A percentile compares a stretch with the other conserved stretches of the same genome.
Conservation (phyloP, 2,329 filamentous ascomycete genomes). For the Aspergillus sp. region DNA sequence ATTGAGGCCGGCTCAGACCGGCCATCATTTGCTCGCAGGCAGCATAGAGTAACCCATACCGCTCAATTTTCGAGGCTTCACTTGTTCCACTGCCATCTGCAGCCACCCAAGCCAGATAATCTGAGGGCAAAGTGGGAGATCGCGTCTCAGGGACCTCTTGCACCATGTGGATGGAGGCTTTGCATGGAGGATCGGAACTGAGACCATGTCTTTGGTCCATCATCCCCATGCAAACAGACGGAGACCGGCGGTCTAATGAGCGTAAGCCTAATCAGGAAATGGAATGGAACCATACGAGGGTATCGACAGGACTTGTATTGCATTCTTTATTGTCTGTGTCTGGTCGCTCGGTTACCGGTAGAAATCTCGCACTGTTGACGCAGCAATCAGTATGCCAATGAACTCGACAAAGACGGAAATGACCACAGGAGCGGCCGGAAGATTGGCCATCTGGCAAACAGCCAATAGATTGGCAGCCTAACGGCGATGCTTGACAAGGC, state of each 20-base stretch:
- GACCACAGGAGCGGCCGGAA: conserved; percentile 14
- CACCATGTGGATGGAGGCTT: conserved; percentile 25
- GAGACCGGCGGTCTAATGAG: conserved; percentile 10
- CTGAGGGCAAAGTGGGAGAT: conserved; percentile 12
- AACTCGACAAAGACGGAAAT: conserved; percentile 10
- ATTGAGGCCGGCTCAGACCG: too few relatives aligned
- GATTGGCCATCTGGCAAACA: conserved; percentile 10
- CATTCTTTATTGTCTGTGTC: conserved; percentile 1
- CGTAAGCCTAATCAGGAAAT: conserved; percentile 5
- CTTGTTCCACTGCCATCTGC: conserved; percentile 22
- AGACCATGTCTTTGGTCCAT: conserved; percentile 5
- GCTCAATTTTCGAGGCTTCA: conserved; percentile 21
- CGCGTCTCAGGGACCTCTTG: conserved; percentile 17
- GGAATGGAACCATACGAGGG: conserved; percentile 3
- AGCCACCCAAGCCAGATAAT: conserved; percentile 18
- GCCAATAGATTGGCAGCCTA: conserved; percentile 15
- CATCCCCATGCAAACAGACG: conserved; percentile 20
- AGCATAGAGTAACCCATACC: conserved; percentile 4
- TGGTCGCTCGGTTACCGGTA: not conserved
- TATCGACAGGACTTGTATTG: conserved; percentile 8
- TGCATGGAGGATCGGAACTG: conserved; percentile 10
- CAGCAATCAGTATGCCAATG: conserved; percentile 7
- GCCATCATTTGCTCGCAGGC: not conserved
- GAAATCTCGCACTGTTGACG: not conserved
- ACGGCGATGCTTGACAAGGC: conserved; percentile 13